phyloP scores from a whole-genome alignment of 805 yeast species.

The Myxozyma lipomycoides region DNA sequence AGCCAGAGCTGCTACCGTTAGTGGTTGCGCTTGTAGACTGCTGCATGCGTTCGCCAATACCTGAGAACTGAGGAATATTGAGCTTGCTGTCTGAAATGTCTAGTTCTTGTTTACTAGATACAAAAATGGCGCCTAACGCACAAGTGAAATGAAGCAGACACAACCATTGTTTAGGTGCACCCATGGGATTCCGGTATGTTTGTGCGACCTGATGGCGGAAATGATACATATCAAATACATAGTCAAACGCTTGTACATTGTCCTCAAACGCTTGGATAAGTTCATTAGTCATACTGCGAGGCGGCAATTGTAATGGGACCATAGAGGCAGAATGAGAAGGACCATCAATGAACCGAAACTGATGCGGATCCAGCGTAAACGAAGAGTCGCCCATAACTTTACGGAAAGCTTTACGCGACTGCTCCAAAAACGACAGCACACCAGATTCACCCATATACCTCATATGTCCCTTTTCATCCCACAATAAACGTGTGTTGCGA shows the following conservation, averaged over 20 bases:
- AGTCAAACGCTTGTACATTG: constrained; percentile 43
- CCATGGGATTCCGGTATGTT: constrained; percentile 37
- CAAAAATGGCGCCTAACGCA: constrained; percentile 44
- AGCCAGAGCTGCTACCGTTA: neutral
- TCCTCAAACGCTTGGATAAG: constrained; percentile 38
- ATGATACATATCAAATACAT: constrained; percentile 40
- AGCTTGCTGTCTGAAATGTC: constrained; percentile 22
- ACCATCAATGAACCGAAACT: constrained; percentile 40
- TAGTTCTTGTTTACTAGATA: constrained; percentile 33
- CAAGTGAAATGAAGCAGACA: constrained; percentile 42
- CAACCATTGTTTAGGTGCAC: constrained; percentile 33
- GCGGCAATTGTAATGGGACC: constrained; percentile 35
- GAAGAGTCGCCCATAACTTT: constrained; percentile 37
- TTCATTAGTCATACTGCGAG: constrained; percentile 35
- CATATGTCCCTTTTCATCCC: constrained; percentile 41
- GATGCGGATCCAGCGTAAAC: constrained; percentile 42
- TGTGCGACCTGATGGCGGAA: constrained; percentile 35
- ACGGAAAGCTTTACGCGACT: constrained; percentile 41
- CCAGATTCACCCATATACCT: constrained; percentile 46
- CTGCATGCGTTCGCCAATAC: neutral
- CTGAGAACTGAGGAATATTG: constrained; percentile 18
- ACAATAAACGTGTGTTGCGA: constrained; percentile 35
- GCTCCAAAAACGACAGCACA: constrained; percentile 42
- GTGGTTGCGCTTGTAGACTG: neutral
- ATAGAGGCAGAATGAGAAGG: constrained; percentile 34